These are phyloP conservation scores for Microsporum audouinii DNA, from an alignment of 2,329 filamentous ascomycete species.

Conservation along the genomic window DNA sequence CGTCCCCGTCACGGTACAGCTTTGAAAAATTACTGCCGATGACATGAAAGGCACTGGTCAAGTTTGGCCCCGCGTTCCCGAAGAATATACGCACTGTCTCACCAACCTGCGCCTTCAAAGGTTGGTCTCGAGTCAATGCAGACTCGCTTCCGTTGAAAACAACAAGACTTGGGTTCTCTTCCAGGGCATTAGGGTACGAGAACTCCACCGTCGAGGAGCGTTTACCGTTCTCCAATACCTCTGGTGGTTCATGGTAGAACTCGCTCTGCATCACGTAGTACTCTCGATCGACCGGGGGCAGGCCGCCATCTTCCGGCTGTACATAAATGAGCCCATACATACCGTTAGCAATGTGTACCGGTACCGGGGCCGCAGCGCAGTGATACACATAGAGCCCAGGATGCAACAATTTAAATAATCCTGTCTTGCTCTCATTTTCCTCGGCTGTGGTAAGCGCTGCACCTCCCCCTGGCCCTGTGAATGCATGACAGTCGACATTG, in stretches of 20 bases:
- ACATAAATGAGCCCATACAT: slow-evolving; percentile 31
- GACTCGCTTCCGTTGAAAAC: slow-evolving; percentile 27
- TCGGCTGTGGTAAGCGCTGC: slow-evolving; percentile 24
- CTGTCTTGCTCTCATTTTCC: slow-evolving; percentile 25
- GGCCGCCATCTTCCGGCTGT: slow-evolving; percentile 22
- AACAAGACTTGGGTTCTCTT: slow-evolving; percentile 24
- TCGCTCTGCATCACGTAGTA: slow-evolving; percentile 32
- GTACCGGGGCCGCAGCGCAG: slow-evolving; percentile 27
- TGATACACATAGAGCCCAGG: slow-evolving; percentile 28
- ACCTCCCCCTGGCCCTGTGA: slow-evolving; percentile 26
- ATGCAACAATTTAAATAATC: slow-evolving; percentile 21
- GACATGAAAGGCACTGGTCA: slow-evolving; percentile 26
- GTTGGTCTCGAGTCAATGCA: slow-evolving; percentile 22
- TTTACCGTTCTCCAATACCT: slow-evolving; percentile 23
- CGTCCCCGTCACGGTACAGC: slow-evolving; percentile 24
- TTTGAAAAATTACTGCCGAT: slow-evolving; percentile 23
- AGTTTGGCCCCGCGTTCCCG: slow-evolving; percentile 27
- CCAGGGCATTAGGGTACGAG: slow-evolving; percentile 25
- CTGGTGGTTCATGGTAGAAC: slow-evolving; percentile 29
- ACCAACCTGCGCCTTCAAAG: slow-evolving; percentile 22
- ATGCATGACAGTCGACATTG: slow-evolving; percentile 29
- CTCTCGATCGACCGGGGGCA: slow-evolving; percentile 24
- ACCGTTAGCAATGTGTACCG: slow-evolving; percentile 29
- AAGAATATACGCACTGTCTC: slow-evolving; percentile 28
- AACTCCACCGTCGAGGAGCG: slow-evolving; percentile 23